Evolutionary conservation across 495 filamentous ascomycete genomes (phyloP).

Genomic region (Tuber borchii): DNA sequence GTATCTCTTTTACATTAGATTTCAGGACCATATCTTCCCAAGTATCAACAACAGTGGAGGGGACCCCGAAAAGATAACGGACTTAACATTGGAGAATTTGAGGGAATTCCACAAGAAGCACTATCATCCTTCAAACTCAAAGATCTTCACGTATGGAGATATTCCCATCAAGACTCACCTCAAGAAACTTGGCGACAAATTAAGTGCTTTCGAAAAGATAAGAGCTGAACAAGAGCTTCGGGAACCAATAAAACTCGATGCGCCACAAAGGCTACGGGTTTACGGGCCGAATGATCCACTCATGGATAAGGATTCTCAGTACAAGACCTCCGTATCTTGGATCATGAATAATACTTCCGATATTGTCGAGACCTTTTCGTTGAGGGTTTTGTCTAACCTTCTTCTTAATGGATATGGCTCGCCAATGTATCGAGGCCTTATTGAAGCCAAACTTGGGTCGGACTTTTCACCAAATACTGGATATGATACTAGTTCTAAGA

Average conservation of each 20-base stretch:
- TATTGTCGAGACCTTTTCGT: slow-evolving; percentile 76
- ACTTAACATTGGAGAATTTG: slow-evolving; percentile 80
- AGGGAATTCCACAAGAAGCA: slow-evolving; percentile 79
- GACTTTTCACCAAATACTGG: slow-evolving; percentile 94
- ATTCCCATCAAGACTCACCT: slow-evolving; percentile 78
- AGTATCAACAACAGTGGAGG: slow-evolving; percentile 92
- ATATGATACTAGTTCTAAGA: slow-evolving; percentile 68
- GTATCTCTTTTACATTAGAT: slow-evolving; percentile 89
- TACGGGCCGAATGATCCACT: slow-evolving; percentile 83
- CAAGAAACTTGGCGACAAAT: slow-evolving; percentile 62
- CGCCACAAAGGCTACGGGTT: slow-evolving; percentile 60
- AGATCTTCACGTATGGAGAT: slow-evolving; percentile 90
- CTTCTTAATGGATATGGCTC: slow-evolving; percentile 92
- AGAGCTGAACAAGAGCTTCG: slow-evolving; percentile 66
- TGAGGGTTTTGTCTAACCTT: slow-evolving; percentile 71
- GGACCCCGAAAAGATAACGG: slow-evolving; percentile 91
- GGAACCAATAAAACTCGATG: slow-evolving; percentile 62
- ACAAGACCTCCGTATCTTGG: slow-evolving; percentile 91
- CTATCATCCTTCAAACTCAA: slow-evolving; percentile 95
- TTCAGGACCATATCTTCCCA: slow-evolving; percentile 90
- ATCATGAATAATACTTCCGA: slow-evolving; percentile 74
- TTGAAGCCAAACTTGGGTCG: slow-evolving; percentile 83
- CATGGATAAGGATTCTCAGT: slow-evolving; percentile 74
- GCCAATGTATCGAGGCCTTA: slow-evolving; percentile 80
- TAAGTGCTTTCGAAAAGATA: slow-evolving; percentile 64